These are phyloP conservation scores for Rhodosporidiobolus sp. DNA, from an alignment of 768 basidiomycete species.

Conservation along the genomic window DNA sequence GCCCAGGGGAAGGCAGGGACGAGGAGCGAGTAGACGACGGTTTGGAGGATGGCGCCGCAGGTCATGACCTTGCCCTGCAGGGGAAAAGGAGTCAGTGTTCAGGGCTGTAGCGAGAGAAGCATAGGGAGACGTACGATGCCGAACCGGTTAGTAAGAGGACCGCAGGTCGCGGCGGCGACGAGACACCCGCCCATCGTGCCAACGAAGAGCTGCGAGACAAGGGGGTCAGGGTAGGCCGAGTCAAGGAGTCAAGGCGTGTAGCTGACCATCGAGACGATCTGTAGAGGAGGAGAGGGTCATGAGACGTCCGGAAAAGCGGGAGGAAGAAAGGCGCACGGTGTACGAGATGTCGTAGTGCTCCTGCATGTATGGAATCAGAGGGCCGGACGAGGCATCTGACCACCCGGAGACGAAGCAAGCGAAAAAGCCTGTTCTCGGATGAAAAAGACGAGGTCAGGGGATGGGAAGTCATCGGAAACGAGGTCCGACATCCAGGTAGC, in stretches of 20 bases:
- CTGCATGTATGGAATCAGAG: not conserved
- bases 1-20: constrained; percentile 26
- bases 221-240: too few species aligned
- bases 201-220: constrained; percentile 28
- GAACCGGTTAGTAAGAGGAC: not conserved
- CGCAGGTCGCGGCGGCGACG: not conserved
- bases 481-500: too few species aligned
- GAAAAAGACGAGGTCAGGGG: too few species aligned
- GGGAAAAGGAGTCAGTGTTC: not conserved
- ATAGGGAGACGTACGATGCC: constrained; percentile 4
- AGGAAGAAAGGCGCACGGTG: not conserved
- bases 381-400: too few species aligned
- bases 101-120: too few species aligned
- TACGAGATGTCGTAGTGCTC: constrained; percentile 11
- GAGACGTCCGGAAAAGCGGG: too few species aligned
- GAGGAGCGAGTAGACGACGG: constrained; percentile 17
- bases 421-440: too few species aligned
- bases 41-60: constrained; percentile 11
- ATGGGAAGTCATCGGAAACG: too few species aligned
- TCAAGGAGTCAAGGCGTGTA: too few species aligned
- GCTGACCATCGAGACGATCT: constrained; percentile 3
- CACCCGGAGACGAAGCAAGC: too few species aligned
- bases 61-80: constrained; percentile 13
- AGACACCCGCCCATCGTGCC: constrained; percentile 23
- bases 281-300: too few species aligned